Percentiles rank a stretch among this genome's conserved stretches.
These are phyloP conservation scores for Melanomma pulvis-pyrius DNA, from an alignment of 495 filamentous ascomycete species.

Conservation along the genomic window DNA sequence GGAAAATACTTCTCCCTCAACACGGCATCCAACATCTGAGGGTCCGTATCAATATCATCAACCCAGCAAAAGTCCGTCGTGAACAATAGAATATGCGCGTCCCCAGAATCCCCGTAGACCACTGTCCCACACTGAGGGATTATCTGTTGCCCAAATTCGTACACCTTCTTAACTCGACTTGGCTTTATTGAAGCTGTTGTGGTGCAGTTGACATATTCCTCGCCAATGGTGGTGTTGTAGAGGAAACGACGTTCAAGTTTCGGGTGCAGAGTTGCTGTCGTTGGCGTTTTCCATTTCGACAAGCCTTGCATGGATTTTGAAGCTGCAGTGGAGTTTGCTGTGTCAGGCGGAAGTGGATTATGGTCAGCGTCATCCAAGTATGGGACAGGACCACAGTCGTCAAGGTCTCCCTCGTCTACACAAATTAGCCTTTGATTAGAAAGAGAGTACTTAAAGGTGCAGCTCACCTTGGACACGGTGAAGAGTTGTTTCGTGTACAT, in stretches of 20 bases:
- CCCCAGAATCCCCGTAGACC: neutral
- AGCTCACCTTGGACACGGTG: constrained; percentile 1
- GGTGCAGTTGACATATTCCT: constrained; percentile 18
- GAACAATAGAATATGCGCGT: neutral
- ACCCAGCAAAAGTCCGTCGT: constrained; percentile 19
- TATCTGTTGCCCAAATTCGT: constrained; percentile 4
- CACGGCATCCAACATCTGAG: neutral
- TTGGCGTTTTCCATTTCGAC: neutral
- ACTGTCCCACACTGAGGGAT: constrained; percentile 6
- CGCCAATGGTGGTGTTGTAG: constrained; percentile 16
- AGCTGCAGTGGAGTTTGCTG: neutral
- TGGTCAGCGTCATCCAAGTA: neutral
- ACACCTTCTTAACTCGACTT: neutral
- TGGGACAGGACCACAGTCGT: constrained; percentile 19
- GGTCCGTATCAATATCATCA: neutral
- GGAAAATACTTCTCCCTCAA: neutral
- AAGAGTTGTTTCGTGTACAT: constrained; percentile 9
- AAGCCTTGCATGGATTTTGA: neutral
- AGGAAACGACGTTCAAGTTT: neutral
- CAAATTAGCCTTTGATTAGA: neutral
- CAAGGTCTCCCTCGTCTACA: constrained; percentile 9
- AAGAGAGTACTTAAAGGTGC: neutral
- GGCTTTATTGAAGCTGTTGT: neutral
- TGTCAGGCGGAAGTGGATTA: neutral
- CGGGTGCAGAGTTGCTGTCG: no score